phyloP scores from a whole-genome alignment of 345 rosid genomes.

The Eucalyptus fibrosa region DNA sequence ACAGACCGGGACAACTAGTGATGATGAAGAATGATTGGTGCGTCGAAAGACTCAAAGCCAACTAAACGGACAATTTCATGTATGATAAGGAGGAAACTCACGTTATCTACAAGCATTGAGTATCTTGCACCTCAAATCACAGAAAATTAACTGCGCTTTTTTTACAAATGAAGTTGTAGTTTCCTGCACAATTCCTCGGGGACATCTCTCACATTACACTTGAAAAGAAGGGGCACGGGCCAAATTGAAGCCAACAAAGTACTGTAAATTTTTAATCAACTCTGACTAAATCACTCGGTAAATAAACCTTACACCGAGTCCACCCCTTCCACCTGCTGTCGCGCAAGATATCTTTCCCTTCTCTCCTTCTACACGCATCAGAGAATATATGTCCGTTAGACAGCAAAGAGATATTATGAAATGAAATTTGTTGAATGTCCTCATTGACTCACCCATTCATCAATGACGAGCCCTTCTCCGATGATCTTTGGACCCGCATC shows the following conservation, averaged over 20 bases:
- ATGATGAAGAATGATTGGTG: not conserved
- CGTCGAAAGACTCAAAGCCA: not conserved
- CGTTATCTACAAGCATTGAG: not conserved
- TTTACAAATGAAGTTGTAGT: not conserved
- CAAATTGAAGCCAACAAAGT: not conserved
- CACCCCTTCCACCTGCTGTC: slow-evolving; percentile 68
- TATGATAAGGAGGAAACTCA: not conserved
- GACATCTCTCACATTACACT: slow-evolving; percentile 1
- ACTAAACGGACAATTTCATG: not conserved
- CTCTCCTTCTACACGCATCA: slow-evolving; percentile 65
- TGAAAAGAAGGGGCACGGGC: not conserved
- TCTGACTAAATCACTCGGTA: not conserved
- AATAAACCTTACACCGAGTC: slow-evolving; percentile 36
- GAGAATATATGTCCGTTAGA: not conserved
- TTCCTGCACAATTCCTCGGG: slow-evolving; percentile 7
- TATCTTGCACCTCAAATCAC: not conserved
- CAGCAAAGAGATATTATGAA: not conserved
- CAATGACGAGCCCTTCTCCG: slow-evolving; percentile 99
- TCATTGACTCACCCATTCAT: slow-evolving; percentile 78
- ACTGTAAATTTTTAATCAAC: not conserved
- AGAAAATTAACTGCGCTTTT: slow-evolving; percentile 2
- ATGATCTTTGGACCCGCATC: slow-evolving; percentile 74
- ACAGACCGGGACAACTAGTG: not conserved
- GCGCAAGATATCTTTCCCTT: slow-evolving; percentile 91
- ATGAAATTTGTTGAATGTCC: not conserved